Evolutionary conservation across 2,329 filamentous ascomycete species (phyloP), one percentile per base, ranked within the genome.

Genomic region (Fusarium oxysporum): DNA sequence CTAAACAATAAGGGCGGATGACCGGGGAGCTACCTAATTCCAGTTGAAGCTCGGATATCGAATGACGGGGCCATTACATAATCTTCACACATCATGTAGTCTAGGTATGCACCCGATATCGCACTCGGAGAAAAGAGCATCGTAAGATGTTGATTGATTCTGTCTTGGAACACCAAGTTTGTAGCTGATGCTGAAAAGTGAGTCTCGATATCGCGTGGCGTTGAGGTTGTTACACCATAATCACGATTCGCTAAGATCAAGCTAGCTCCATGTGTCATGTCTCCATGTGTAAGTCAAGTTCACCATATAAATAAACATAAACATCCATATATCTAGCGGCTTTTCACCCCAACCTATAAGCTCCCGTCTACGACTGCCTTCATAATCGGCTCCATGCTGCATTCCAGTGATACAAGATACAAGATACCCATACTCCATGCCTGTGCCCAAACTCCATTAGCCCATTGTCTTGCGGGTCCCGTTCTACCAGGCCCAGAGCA

Each of bases 401-500:
- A 44, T 61, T 48, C 12, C 40, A 62, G 48, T 45, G 58, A 76
- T 57, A 56, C 63, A 63, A 74, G 66, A 62, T 55, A 62, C 48
- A 35, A 51, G n/a, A 25, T 51, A 76, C 66, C 73, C 58, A 71
- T 70, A 77, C 76, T 77, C 76, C 76, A 54, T 69, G 62, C 58
- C 76, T 51, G 59, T 74, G 58, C 66, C 72, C 56, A 56, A 76
- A 76, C 76, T 69, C 75, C 73, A 66, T 48, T 66, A 70, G 53
- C 48, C 61, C 58, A 68, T 62, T 35, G 67, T 43, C 70, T 51
- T 28, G 45, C 60, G 55, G 47, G 30, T 48, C 41, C 44, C 43
- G 57, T 53, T 32, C 33, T 82, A 89, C 87, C 87, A 91, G 68
- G 88, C 86, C 89, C 89, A 91, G 45, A 91, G 83, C 61, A 91